Conservation (phyloP, 352 stramenopile species). For the Paralagenidium karlingii region DNA sequence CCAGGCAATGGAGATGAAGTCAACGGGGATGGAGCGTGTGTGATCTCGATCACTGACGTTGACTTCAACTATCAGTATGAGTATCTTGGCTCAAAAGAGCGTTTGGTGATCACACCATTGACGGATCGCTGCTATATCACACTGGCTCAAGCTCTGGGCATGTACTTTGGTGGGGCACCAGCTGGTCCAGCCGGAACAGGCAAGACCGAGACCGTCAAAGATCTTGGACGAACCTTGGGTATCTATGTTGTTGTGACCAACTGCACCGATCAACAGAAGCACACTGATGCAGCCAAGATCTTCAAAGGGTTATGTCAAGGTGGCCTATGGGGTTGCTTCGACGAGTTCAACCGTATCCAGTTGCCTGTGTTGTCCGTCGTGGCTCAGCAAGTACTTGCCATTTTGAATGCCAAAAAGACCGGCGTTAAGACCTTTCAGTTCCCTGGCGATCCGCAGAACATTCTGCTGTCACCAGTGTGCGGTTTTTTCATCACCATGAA, state of each 20-base stretch:
- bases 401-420: constrained; percentile 96
- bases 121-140: constrained; percentile 98
- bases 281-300: constrained; percentile 97
- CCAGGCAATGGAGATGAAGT: constrained; percentile 90
- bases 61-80: constrained; percentile 99
- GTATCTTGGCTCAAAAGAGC: constrained; percentile 95
- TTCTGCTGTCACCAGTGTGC: constrained; percentile 90
- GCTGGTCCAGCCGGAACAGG: constrained; percentile 92
- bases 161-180: constrained; percentile 96
- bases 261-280: constrained; percentile 96
- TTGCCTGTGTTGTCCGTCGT: constrained; percentile 95
- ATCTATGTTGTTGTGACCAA: constrained; percentile 98
- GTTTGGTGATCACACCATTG: constrained; percentile 94
- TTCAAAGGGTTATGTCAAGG: constrained; percentile 96
- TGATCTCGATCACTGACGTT: constrained; percentile 97
- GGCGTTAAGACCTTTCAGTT: constrained; percentile 95
- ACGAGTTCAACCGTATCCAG: constrained; percentile 98
- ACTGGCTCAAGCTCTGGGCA: constrained; percentile 92
- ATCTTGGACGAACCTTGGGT: constrained; percentile 89
- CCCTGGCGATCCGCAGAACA: constrained; percentile 94
- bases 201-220: constrained; percentile 97
- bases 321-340: constrained; percentile 96
- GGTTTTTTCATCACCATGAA: constrained; percentile 99
- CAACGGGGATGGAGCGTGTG: constrained; percentile 88
- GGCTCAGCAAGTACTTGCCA: constrained; percentile 95